Evolutionary conservation across 2,329 filamentous ascomycete species (phyloP).

Genomic region (Endothia cerciana): DNA sequence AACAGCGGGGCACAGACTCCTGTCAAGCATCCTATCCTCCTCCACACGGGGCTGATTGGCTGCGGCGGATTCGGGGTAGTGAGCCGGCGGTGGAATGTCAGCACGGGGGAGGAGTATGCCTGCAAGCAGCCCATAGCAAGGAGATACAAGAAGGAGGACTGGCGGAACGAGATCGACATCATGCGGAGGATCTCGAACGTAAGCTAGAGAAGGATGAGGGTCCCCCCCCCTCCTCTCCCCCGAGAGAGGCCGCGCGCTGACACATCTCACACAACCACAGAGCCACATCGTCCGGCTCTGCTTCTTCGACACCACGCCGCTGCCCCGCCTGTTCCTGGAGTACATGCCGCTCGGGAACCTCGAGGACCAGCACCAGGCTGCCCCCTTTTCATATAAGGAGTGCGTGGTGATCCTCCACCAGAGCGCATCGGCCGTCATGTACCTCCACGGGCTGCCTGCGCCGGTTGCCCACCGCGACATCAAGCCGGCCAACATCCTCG

Average conservation of each 20-base stretch:
- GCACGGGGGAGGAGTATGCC: not conserved
- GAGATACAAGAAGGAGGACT: not conserved
- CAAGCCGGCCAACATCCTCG: slow-evolving; percentile 6
- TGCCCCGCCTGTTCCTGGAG: not conserved
- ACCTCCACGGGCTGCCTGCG: not conserved
- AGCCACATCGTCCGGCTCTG: not conserved
- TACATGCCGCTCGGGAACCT: slow-evolving; percentile 2
- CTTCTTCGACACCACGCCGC: not conserved
- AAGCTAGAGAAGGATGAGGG: no score
- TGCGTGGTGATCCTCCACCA: no score
- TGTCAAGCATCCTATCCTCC: not conserved
- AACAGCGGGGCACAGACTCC: not conserved
- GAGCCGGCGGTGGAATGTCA: not conserved
- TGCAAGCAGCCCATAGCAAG: not conserved
- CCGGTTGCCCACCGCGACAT: not conserved
- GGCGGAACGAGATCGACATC: not conserved
- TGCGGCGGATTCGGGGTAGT: not conserved
- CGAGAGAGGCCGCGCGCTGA: no score
- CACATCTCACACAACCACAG: no score
- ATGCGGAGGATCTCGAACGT: not conserved
- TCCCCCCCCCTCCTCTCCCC: no score
- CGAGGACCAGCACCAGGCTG: not conserved
- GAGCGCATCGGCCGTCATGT: not conserved
- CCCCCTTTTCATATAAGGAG: no score
- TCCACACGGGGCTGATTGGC: not conserved